phyloP scores from a whole-genome alignment of 768 basidiomycete species.

The Naganishia vishniacii region DNA sequence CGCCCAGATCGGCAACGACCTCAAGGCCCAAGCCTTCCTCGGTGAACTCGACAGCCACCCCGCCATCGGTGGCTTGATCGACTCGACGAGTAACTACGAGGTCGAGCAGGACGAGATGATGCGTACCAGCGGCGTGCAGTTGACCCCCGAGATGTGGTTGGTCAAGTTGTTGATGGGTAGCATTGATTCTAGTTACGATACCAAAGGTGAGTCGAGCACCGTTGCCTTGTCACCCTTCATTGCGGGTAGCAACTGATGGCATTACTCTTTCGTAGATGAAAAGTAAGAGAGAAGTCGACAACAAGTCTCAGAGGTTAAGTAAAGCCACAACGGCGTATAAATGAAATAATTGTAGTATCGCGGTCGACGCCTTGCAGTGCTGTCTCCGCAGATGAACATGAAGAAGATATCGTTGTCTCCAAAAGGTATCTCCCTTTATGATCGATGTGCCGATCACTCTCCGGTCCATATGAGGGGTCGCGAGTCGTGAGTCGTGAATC shows the following conservation, averaged over 20 bases:
- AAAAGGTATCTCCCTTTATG: no score
- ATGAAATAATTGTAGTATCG: no score
- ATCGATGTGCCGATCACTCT: no score
- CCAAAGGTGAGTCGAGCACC: slow-evolving; percentile 32
- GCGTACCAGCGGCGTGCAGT: slow-evolving; percentile 32
- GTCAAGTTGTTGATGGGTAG: slow-evolving; percentile 36
- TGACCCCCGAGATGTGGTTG: slow-evolving; percentile 48
- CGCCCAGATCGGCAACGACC: slow-evolving; percentile 48
- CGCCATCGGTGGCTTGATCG: slow-evolving; percentile 47
- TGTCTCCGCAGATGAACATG: no score
- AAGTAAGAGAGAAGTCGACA: no score
- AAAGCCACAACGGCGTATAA: no score
- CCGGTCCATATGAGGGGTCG: no score
- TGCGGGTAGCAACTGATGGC: background rate
- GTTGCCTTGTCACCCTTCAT: no score
- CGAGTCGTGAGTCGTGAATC: no score
- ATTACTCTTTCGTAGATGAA: background rate
- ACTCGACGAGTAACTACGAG: slow-evolving; percentile 46
- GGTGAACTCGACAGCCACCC: slow-evolving; percentile 49
- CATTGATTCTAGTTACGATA: slow-evolving; percentile 32
- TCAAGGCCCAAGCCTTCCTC: slow-evolving; percentile 48
- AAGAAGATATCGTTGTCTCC: no score
- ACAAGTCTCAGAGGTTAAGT: no score
- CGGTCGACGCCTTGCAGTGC: no score
- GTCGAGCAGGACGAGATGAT: slow-evolving; percentile 46